Base-by-base conservation (phyloP, 768 basidiomycete genomes). In the Hemileccinum impolitum region DNA sequence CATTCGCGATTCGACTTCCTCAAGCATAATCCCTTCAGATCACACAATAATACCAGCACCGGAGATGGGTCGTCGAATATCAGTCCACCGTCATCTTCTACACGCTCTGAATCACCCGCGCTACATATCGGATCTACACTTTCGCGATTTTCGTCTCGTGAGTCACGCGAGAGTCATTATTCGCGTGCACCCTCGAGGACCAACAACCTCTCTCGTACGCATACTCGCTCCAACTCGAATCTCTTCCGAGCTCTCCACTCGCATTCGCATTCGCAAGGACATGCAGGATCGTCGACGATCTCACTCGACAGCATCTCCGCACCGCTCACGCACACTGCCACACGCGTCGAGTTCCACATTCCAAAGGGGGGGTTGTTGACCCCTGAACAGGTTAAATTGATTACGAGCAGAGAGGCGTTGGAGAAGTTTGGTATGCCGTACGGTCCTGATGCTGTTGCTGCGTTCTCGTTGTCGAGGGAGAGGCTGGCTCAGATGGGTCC, bases 391-490 rank as follows among this genome's bases (percentile, higher is more conserved):
- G 66, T 92, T 50, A 83, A 77, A 61, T 70, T 89, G 47, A 84
- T 92, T 47, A 80, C 84, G 37, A 82, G 79, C 1, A 67, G 83
- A 39, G 85, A 89, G 57, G 73, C 75, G 3, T 73, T 90, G 50
- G 79, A 76, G 32, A 73, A 77, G 50, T 92, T 90, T 57, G 87
- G 85, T 1, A 70, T 85, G 47, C 90, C 90, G 18, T 91, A 87
- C 57, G 88, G 89, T 0, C 67, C 77, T 11, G 88, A 84, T 58
- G 89, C 87, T 4, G 72, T 85, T 25, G 60, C 60, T 6, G 82
- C 83, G 28, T 87, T 73, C 59, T 77, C 78, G 13, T 56, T 73
- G 19, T 80, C 77, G 35, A 69, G 74, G 41, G 67, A 69, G 26
- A 67, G 71, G 32, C 58, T 78, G 57, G 66, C 68, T 15, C 63